Evolutionary conservation across 2,329 filamentous ascomycete genomes (phyloP), one percentile per base, ranked within the genome.

Genomic region (Penicillium sp.): DNA sequence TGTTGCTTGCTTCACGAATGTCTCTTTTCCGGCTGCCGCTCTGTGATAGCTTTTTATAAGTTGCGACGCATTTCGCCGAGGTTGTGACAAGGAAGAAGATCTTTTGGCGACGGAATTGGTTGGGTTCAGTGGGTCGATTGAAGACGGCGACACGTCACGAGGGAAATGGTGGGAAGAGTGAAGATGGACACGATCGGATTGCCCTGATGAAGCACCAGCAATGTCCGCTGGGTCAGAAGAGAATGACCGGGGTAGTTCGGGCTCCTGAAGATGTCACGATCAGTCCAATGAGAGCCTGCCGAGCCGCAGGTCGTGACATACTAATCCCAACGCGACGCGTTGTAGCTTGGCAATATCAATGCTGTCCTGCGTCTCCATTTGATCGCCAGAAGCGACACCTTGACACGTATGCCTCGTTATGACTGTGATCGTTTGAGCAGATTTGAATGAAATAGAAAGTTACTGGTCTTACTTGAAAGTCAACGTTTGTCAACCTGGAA

Each of bases 321-420:
- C 62, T 56, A 66, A 57, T 24, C 66, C 66, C 54, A 72, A 60
- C 59, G 68, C 69, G 60, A 65, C 64, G 57, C 66, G 67, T 67
- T 70, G 67, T 50, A 72, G 52, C 51, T 64, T 63, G 44, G 57
- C 61, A 35, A 72, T 63, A 46, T 72, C 69, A 49, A 72, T 58
- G 46, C 69, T 72, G 49, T 71, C 61, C 45, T 71, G 67, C 5
- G 66, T 69, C 47, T 70, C 67, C 67, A 70, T 70, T 18, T 18
- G 18, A 18, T 18, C 18, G 18, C 18, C 18, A 18, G 18, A 18
- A 18, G 18, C 18, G 18, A 18, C 18, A 18, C 18, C 18, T 18
- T 18, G 3, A 18, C 18, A 18, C 18, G 18, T 18, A 18, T 18
- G 18, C 18, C 18, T 18, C 18, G 18, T 18, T 18, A 18, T 18